phyloP scores from a whole-genome alignment of 805 yeast genomes.

The Candida khao-thaluensis region DNA sequence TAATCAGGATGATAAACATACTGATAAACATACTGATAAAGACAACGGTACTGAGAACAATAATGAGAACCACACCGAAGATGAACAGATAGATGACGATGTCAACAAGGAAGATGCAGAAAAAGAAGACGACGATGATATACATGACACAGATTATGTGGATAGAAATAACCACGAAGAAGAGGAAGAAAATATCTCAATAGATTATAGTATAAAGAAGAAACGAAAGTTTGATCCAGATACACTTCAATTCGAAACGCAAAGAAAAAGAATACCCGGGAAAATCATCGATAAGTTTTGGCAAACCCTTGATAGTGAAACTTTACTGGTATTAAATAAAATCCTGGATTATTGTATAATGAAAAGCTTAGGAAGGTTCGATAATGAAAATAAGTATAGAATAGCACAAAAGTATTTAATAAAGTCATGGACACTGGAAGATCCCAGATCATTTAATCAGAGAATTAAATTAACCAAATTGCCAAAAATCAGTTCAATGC shows the following conservation, averaged over 20 bases:
- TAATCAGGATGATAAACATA: too few species aligned
- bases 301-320: constrained; percentile 25
- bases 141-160: background rate
- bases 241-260: constrained; percentile 12
- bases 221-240: constrained; percentile 14
- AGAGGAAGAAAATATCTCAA: background rate
- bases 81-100: background rate
- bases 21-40: too few species aligned
- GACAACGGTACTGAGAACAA: too few species aligned
- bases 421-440: constrained; percentile 25
- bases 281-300: constrained; percentile 29
- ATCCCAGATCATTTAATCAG: constrained; percentile 22
- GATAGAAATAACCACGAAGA: background rate
- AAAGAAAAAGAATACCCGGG: constrained; percentile 21
- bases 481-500: constrained; percentile 23
- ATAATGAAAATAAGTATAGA: constrained; percentile 15
- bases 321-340: constrained; percentile 19
- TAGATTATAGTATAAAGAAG: too few species aligned
- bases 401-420: constrained; percentile 25
- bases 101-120: background rate
- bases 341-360: constrained; percentile 27
- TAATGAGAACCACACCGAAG: too few species aligned
- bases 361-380: constrained; percentile 25
- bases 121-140: constrained; percentile 2
- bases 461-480: constrained; percentile 26